A percentile compares a stretch with the other conserved stretches of the same genome.
These are phyloP conservation scores for Sambucus nigra DNA, from an alignment of 129 eudicot genomes.

Conservation along the genomic window DNA sequence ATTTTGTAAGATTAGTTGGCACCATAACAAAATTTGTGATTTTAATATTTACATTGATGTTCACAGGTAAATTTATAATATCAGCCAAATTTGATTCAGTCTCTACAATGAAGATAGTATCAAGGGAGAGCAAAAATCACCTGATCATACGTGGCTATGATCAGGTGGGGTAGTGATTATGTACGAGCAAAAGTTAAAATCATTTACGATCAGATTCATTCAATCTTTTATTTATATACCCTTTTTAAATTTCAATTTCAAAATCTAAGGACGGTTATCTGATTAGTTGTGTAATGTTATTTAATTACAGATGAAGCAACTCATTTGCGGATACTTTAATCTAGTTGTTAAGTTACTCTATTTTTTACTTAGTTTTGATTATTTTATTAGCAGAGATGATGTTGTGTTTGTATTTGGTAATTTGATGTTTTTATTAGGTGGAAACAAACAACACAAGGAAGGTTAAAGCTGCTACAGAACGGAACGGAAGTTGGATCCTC, in stretches of 20 bases:
- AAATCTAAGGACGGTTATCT: not conserved
- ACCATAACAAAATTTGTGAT: no score
- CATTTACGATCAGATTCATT: constrained; percentile 46
- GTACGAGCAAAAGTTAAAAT: constrained; percentile 90
- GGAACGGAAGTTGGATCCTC: no score
- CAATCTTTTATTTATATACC: not conserved
- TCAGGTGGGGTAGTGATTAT: constrained; percentile 96
- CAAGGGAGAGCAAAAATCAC: not conserved
- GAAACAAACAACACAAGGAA: constrained; percentile 82
- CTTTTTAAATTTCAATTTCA: not conserved
- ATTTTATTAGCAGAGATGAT: not conserved
- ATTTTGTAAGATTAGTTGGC: no score
- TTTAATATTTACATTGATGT: no score
- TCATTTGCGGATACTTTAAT: constrained; percentile 57
- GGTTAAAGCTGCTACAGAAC: constrained; percentile 56
- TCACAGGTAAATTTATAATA: no score
- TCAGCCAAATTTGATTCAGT: no score
- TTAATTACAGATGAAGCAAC: constrained; percentile 68
- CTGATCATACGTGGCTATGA: no score
- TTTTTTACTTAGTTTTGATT: not conserved
- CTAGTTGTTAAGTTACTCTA: not conserved
- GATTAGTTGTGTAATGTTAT: not conserved
- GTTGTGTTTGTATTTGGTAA: not conserved
- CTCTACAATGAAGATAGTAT: not conserved
- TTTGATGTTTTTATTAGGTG: constrained; percentile 29